Conservation (phyloP, 345 rosid genomes). For the Brassica rapa region DNA sequence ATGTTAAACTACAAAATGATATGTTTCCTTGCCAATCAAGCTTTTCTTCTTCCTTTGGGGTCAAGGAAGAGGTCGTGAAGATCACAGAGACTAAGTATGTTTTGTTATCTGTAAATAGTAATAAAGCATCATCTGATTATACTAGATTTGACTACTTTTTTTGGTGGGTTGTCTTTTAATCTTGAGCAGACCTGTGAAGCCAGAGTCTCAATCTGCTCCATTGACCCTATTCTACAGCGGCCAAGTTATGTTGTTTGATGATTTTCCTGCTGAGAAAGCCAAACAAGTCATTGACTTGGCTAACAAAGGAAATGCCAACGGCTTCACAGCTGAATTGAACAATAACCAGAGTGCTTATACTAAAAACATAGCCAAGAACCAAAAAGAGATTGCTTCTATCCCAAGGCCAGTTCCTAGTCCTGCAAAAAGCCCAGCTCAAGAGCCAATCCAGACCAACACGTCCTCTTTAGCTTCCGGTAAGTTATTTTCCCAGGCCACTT, state of each 20-base stretch:
- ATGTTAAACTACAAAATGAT: conserved; percentile 49
- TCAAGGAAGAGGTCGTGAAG: conserved; percentile 43
- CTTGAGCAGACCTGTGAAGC: conserved; percentile 34
- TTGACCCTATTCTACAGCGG: conserved; percentile 88
- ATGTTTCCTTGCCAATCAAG: conserved; percentile 62
- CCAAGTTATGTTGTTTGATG: conserved; percentile 70
- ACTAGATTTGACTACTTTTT: conserved; percentile 9
- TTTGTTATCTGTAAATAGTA: not conserved
- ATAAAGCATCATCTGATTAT: not conserved
- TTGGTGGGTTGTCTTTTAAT: conserved; percentile 3
- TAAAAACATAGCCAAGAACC: conserved; percentile 27
- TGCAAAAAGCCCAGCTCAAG: conserved; percentile 40
- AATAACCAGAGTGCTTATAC: conserved; percentile 21
- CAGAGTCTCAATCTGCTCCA: conserved; percentile 51
- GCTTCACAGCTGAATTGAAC: conserved; percentile 20
- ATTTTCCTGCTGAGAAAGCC: conserved; percentile 76
- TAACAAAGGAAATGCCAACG: conserved; percentile 48
- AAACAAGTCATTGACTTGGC: conserved; percentile 73
- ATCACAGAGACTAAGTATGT: conserved; percentile 48
- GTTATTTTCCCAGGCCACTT: not conserved
- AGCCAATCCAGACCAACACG: conserved; percentile 38
- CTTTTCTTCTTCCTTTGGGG: conserved; percentile 38
- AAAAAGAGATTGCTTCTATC: conserved; percentile 40
- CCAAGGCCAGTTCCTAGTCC: conserved; percentile 36
- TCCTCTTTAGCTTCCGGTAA: conserved; percentile 57